Conservation (phyloP, 345 rosid genomes). For the Boechera stricta region DNA sequence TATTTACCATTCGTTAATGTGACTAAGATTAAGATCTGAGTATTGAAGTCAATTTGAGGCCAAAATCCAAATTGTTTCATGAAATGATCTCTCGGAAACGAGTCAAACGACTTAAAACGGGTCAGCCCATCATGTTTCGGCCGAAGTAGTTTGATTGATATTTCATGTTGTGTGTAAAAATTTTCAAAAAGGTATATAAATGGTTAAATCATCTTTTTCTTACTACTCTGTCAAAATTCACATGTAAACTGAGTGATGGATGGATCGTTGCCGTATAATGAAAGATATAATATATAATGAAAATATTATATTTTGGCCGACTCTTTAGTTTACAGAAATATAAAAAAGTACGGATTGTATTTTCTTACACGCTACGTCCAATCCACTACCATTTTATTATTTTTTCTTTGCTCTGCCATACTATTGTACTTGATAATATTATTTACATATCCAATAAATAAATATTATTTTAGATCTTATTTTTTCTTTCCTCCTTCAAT, state of each 20-base stretch:
- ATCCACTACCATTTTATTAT: conserved; percentile 15
- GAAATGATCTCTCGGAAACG: not conserved
- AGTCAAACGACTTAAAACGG: no score
- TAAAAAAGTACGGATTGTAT: conserved; percentile 23
- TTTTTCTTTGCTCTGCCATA: not conserved
- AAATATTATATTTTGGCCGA: conserved; percentile 8
- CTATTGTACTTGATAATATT: conserved; percentile 9
- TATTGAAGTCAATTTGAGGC: not conserved
- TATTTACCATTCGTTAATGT: not conserved
- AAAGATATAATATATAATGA: not conserved
- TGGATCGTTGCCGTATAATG: conserved; percentile 29
- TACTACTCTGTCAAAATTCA: conserved; percentile 21
- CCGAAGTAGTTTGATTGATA: no score
- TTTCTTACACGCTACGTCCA: conserved; percentile 44
- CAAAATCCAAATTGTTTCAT: not conserved
- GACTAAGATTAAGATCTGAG: not conserved
- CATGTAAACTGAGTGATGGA: conserved; percentile 32
- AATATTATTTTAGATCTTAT: no score
- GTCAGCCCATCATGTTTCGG: no score
- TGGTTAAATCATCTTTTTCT: not conserved
- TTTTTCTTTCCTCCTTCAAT: no score
- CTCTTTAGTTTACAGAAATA: conserved; percentile 21
- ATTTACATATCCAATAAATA: not conserved
- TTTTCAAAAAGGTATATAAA: not conserved
- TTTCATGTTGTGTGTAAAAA: no score